Base-by-base conservation (phyloP, 202 grass and related monocot genomes). In the Miscanthus sacchariflorus region DNA sequence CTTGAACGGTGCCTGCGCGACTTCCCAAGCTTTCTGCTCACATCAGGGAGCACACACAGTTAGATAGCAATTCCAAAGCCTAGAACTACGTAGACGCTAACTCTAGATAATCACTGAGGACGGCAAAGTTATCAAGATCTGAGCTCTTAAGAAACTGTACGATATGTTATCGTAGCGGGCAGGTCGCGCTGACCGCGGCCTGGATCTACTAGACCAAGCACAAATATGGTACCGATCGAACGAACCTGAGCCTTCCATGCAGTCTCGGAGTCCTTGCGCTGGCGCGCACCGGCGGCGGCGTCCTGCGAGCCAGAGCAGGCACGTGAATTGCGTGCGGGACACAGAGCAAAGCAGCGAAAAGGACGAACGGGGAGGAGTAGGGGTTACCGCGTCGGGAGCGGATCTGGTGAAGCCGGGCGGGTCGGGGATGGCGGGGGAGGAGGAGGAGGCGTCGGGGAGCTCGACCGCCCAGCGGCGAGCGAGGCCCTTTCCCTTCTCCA, bases 21-120 rank as follows among this genome's bases (percentile, higher is more conserved):
- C 91, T 84, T 99, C 97, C 97, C 94, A 97, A 61, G 97, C 97
- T 93, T 96, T 96, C 94, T 96, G 86, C 69, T 73, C 80, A 65
- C 5, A 84, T 24, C 43, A 86, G 68, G 19, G 7, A 79, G 14
- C 76, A 46, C 19, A 89, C 38, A 64, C 54, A 54, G 43, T 89
- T 44, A 66, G 75, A 12, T 21, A 71, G 4, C 54, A 65, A 38
- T 40, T 54, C 13, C n/a, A 81, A 43, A 69, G 76, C 70, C 59
- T 81, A 85, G 46, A 69, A 59, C 49, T 52, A 17, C 4, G 12
- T 5, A 27, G 24, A 63, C 8, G 61, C 11, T 65, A 65, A 2
- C 63, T 27, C 24, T 28, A 28, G 65, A 3, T 21, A 18, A 21
- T 77, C 83, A 61, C 77, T 14, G 18, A 61, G 12, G 56, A 59